phyloP scores from a whole-genome alignment of 768 basidiomycete species.

The Favolaschia claudopus region DNA sequence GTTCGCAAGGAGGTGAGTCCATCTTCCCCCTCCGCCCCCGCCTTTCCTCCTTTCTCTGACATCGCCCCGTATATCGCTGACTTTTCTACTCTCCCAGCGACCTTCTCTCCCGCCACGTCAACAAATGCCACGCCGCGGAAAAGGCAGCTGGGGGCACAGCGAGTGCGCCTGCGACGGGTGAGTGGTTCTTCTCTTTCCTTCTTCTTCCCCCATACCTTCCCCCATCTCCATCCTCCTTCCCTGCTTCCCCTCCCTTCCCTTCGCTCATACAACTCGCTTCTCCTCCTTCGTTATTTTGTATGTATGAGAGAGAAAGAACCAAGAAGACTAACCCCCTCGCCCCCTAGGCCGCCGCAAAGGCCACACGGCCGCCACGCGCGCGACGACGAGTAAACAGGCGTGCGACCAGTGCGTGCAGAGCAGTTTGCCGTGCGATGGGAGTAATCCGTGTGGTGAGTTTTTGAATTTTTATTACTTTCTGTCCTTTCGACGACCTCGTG shows the following conservation, averaged over 20 bases:
- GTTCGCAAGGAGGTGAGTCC: constrained; percentile 78
- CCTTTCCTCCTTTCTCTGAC: constrained; percentile 6
- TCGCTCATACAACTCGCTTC: background rate
- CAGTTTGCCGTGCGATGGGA: constrained; percentile 79
- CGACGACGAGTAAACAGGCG: constrained; percentile 82
- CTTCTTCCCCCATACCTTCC: background rate
- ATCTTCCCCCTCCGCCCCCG: constrained; percentile 7
- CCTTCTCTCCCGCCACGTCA: constrained; percentile 84
- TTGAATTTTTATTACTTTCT: constrained; percentile 1
- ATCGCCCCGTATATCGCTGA: too few species aligned
- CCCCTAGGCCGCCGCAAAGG: constrained; percentile 68
- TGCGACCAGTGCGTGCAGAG: constrained; percentile 87
- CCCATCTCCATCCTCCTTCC: background rate
- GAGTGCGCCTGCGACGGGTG: background rate
- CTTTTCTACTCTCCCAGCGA: constrained; percentile 56
- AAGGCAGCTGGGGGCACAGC: constrained; percentile 46
- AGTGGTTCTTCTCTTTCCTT: background rate
- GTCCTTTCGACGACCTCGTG: background rate
- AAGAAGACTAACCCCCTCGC: constrained; percentile 31
- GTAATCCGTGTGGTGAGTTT: constrained; percentile 76
- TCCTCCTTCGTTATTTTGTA: background rate
- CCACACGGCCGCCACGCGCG: constrained; percentile 68
- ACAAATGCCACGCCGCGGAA: constrained; percentile 87
- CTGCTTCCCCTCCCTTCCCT: background rate
- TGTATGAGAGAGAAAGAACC: background rate